Evolutionary conservation across 257 asterid genomes (phyloP).

Genomic region (Hygrophila difformis): DNA sequence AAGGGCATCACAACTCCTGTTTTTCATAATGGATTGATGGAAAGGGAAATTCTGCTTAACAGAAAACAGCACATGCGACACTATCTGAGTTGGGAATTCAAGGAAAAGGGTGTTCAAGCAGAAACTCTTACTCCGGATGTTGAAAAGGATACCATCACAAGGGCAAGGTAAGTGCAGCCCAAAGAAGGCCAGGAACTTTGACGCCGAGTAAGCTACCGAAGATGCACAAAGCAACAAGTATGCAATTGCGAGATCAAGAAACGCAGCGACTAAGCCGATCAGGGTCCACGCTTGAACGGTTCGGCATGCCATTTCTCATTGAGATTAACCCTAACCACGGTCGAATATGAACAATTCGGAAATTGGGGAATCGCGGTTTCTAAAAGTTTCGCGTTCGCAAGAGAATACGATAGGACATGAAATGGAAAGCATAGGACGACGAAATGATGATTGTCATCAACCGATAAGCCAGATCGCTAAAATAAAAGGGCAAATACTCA

Average conservation of each 20-base stretch:
- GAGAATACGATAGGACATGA: too few relatives aligned
- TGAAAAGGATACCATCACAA: slow-evolving; percentile 46
- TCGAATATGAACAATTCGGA: slow-evolving; percentile 13
- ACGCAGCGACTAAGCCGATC: slow-evolving; percentile 62
- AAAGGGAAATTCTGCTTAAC: slow-evolving; percentile 58
- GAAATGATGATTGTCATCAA: too few relatives aligned
- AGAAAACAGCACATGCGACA: slow-evolving; percentile 48
- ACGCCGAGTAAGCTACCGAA: slow-evolving; percentile 44
- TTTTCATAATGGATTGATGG: slow-evolving; percentile 14
- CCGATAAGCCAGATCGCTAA: too few relatives aligned
- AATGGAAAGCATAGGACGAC: too few relatives aligned
- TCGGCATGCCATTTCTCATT: slow-evolving; percentile 55
- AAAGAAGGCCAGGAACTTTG: slow-evolving; percentile 56
- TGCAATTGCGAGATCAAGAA: slow-evolving; percentile 76
- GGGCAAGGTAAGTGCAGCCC: slow-evolving; percentile 76
- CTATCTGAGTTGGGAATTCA: slow-evolving; percentile 53
- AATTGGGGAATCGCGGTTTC: too few relatives aligned
- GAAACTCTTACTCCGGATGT: slow-evolving; percentile 21
- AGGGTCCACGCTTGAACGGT: slow-evolving; percentile 57
- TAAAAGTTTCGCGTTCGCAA: too few relatives aligned
- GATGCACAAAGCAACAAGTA: slow-evolving; percentile 70
- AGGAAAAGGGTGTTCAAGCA: slow-evolving; percentile 51
- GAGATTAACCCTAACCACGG: slow-evolving; percentile 12
- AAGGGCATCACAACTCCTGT: background rate
- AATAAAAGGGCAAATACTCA: too few relatives aligned